Conservation (phyloP, 2,329 filamentous ascomycete species). For the Bipolaris cookei region DNA sequence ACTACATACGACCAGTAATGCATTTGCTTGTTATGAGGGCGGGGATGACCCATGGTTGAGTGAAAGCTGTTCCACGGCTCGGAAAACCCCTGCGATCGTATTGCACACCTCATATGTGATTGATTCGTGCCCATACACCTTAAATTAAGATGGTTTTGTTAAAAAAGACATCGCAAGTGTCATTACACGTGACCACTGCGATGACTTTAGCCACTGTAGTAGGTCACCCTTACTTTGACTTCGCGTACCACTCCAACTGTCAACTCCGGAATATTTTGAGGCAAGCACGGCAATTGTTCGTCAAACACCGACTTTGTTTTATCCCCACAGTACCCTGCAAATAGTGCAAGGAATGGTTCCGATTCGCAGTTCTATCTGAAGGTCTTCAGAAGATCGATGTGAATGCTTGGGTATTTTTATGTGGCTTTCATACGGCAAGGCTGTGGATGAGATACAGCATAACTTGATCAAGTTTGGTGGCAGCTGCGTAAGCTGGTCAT, state of each 20-base stretch:
- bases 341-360: slow-evolving; percentile 24
- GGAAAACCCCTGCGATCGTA: background rate
- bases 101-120: background rate
- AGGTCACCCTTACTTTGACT: background rate
- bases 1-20: background rate
- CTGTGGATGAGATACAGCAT: background rate
- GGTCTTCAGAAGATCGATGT: slow-evolving; percentile 21
- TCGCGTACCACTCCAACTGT: slow-evolving; percentile 3
- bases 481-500: background rate
- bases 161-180: background rate
- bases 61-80: background rate
- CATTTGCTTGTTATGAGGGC: background rate
- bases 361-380: slow-evolving; percentile 29
- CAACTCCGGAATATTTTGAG: slow-evolving; percentile 21
- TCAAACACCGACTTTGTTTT: slow-evolving; percentile 22
- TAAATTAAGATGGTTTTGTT: background rate
- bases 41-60: background rate
- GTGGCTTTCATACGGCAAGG: background rate
- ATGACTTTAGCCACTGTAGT: background rate
- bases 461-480: background rate
- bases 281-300: slow-evolving; percentile 19
- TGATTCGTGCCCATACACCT: background rate
- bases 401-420: slow-evolving; percentile 26
- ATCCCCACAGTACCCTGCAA: slow-evolving; percentile 20
- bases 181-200: background rate